Conservation (phyloP, 352 stramenopile species). For the Phytophthora chlamydospora region DNA sequence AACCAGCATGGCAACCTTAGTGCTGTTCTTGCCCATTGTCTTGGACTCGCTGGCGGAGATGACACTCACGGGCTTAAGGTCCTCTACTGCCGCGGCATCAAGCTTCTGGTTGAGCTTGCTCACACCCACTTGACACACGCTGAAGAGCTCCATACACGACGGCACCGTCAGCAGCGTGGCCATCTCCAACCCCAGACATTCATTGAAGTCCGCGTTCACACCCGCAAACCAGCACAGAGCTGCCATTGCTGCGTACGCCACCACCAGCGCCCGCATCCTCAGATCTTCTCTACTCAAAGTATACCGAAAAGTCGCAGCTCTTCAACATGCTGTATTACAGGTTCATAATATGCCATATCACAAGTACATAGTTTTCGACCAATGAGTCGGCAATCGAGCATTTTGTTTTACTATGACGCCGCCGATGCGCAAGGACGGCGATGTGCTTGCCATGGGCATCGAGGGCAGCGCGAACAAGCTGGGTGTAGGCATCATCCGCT, state of each 20-base stretch:
- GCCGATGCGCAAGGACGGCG: conserved; percentile 65
- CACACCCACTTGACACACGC: conserved; percentile 50
- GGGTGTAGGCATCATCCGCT: conserved; percentile 87
- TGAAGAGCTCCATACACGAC: conserved; percentile 50
- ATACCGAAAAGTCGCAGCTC: conserved; percentile 35
- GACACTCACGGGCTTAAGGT: conserved; percentile 59
- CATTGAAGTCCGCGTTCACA: conserved; percentile 44
- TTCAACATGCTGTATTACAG: neutral
- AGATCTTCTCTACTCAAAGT: conserved; percentile 12
- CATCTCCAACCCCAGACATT: conserved; percentile 66
- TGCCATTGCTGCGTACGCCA: conserved; percentile 1
- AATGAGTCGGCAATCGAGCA: conserved; percentile 33
- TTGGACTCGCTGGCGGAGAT: conserved; percentile 68
- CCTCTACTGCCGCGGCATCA: conserved; percentile 8
- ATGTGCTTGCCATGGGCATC: conserved; percentile 96
- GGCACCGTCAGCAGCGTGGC: conserved; percentile 34
- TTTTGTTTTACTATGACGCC: conserved; percentile 6
- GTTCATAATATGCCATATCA: neutral
- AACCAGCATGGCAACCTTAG: conserved; percentile 59
- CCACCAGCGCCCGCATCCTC: conserved; percentile 13
- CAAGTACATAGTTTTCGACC: conserved; percentile 20
- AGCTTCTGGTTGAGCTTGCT: conserved; percentile 64
- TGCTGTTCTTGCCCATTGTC: conserved; percentile 41
- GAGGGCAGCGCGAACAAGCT: conserved; percentile 99
- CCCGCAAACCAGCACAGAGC: conserved; percentile 11